phyloP scores from a whole-genome alignment of 106 monocot species.

The Dendrobium chrysotoxum region DNA sequence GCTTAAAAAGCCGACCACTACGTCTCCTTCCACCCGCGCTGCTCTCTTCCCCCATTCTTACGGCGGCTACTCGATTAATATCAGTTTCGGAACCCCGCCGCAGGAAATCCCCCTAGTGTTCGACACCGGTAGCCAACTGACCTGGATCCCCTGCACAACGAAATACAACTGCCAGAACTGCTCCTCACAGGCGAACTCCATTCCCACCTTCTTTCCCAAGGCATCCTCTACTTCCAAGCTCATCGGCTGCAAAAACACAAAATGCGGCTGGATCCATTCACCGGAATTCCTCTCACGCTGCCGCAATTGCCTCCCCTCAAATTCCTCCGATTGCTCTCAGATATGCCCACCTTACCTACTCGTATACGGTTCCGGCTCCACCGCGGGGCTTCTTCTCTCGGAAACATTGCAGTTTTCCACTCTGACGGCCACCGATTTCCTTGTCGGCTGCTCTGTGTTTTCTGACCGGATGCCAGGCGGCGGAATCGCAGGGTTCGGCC shows the following conservation, averaged over 20 bases:
- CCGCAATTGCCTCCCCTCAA: slow-evolving; percentile 17
- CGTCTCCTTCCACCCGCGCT: background rate
- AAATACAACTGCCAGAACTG: slow-evolving; percentile 66
- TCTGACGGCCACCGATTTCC: slow-evolving; percentile 25
- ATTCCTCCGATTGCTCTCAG: slow-evolving; percentile 14
- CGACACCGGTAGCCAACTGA: slow-evolving; percentile 71
- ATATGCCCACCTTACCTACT: slow-evolving; percentile 69
- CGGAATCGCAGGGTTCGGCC: slow-evolving; percentile 79
- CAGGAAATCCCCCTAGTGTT: slow-evolving; percentile 46
- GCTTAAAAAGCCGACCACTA: slow-evolving; percentile 16
- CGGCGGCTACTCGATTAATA: slow-evolving; percentile 46
- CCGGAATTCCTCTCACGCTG: slow-evolving; percentile 27
- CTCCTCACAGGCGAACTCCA: slow-evolving; percentile 4
- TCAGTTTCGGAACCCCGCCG: slow-evolving; percentile 38
- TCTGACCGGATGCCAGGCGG: slow-evolving; percentile 57
- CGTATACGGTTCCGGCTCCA: slow-evolving; percentile 78
- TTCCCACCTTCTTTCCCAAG: slow-evolving; percentile 53
- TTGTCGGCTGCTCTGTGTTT: slow-evolving; percentile 73
- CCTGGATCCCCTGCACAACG: slow-evolving; percentile 74
- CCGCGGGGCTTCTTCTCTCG: slow-evolving; percentile 64
- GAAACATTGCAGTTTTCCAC: slow-evolving; percentile 37
- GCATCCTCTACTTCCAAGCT: slow-evolving; percentile 59
- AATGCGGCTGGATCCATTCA: slow-evolving; percentile 58
- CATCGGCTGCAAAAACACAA: slow-evolving; percentile 73
- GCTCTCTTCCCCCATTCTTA: slow-evolving; percentile 45